A percentile compares a stretch with the other conserved stretches of the same genome.
phyloP scores from a whole-genome alignment of 306 rosid genomes.

The Mimosa bimucronata region DNA sequence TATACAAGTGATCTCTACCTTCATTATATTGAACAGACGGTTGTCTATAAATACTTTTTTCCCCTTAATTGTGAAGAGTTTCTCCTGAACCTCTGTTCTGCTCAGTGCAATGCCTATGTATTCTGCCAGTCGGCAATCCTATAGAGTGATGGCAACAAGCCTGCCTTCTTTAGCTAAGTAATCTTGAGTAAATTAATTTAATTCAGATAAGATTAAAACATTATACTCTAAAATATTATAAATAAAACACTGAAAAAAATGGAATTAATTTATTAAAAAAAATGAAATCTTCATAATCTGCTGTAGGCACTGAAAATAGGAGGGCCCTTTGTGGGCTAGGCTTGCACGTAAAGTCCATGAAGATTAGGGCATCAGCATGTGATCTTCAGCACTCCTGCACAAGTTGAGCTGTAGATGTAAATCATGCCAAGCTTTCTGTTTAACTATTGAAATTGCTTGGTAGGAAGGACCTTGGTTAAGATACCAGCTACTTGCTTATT shows the following conservation, averaged over 20 bases:
- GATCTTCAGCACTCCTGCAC: background rate
- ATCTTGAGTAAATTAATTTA: background rate
- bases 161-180: background rate
- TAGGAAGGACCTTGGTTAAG: background rate
- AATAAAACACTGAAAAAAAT: background rate
- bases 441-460: background rate
- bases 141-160: background rate
- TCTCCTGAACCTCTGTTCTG: background rate
- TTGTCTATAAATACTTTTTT: conserved; percentile 7
- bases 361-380: background rate
- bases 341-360: background rate
- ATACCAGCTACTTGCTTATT: background rate
- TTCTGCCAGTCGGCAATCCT: background rate
- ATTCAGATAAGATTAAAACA: background rate
- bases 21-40: conserved; percentile 14
- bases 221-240: background rate
- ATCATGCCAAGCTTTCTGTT: background rate
- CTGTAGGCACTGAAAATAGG: background rate
- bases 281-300: background rate
- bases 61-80: background rate
- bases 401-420: background rate
- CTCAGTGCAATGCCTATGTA: background rate
- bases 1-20: conserved; percentile 11
- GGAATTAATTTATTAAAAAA: background rate
- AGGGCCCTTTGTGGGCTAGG: background rate